Base-by-base conservation (phyloP, 371 early-diverging fungal genomes). In the Mortierella sp. region DNA sequence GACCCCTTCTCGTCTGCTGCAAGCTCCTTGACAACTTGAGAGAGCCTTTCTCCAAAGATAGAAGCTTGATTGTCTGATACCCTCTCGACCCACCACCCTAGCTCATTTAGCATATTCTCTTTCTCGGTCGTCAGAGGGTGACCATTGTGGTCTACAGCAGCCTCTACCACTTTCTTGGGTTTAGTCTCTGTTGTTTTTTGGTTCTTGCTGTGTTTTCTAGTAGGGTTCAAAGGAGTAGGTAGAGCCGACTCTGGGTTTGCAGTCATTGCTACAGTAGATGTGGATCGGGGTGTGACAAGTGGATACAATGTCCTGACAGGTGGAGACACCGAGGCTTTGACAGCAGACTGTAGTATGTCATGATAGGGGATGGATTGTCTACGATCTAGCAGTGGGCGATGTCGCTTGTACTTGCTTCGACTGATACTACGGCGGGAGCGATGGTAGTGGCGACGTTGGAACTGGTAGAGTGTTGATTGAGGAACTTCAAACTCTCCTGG, bases 331-430 rank as follows among this genome's bases (percentile, higher is more conserved):
- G 30, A 15, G 25, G n/a, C 57, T 37, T 37, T 37, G 37, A 37
- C 9, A 9, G 37, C 57, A 18, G n/a, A 18, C n/a, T 57, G n/a
- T 14, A 57, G 57, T 29, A 57, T 30, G 0, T 57, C 28, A 30
- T n/a, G 37, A 30, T 57, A 30, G 18, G 57, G 57, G n/a, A 57
- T 57, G 18, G 57, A 29, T n/a, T 57, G 25, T 18, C 26, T 26
- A 25, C n/a, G 57, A 3, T 6, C 14, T 14, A 2, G 28, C 4
- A 1, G n/a, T n/a, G 15, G 23, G 56, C 30, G 57, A 55, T 55
- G 55, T 21, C 21, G 55, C 26, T 7, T 28, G 19, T 26, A 12
- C 0, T 28, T 18, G 16, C 19, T 37, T 16, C 37, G 28, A 5
- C 37, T 37, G 43, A n/a, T 1, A n/a, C 5, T 29, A 4, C 37